phyloP scores from a whole-genome alignment of 495 filamentous ascomycete species.

The Amphirosellinia nigrospora region DNA sequence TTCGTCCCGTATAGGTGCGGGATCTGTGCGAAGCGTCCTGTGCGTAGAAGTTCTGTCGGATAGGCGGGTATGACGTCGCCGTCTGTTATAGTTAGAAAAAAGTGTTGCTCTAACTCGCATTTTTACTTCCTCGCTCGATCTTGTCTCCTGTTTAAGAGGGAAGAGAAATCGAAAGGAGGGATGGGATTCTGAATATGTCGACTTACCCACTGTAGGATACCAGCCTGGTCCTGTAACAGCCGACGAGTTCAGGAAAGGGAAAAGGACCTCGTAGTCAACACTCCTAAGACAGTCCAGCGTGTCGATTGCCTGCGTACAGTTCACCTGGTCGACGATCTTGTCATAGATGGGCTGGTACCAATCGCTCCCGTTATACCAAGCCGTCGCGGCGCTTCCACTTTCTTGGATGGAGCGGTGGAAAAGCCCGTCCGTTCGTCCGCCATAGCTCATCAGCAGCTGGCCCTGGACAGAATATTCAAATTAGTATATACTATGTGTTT shows the following conservation, averaged over 20 bases:
- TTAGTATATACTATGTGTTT: not conserved
- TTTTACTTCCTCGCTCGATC: not conserved
- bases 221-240: slow-evolving; percentile 36
- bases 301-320: slow-evolving; percentile 45
- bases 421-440: slow-evolving; percentile 52
- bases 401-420: slow-evolving; percentile 62
- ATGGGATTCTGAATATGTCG: too few relatives aligned
- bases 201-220: slow-evolving; percentile 50
- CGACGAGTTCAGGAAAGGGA: slow-evolving; percentile 35
- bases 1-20: slow-evolving; percentile 66
- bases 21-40: slow-evolving; percentile 58
- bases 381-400: slow-evolving; percentile 45
- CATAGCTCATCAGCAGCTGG: slow-evolving; percentile 43
- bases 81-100: slow-evolving; percentile 39
- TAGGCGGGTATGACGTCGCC: slow-evolving; percentile 54
- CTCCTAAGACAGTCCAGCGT: slow-evolving; percentile 53
- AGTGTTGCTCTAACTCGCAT: not conserved
- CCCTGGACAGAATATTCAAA: slow-evolving; percentile 25
- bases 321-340: slow-evolving; percentile 44
- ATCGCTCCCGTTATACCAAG: slow-evolving; percentile 43
- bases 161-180: not conserved
- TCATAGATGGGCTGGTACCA: slow-evolving; percentile 51
- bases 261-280: slow-evolving; percentile 38
- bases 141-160: not conserved
- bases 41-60: slow-evolving; percentile 35